Evolutionary conservation across 345 rosid species (phyloP), one percentile per base, ranked within the genome.

Genomic region (Salix brachista): DNA sequence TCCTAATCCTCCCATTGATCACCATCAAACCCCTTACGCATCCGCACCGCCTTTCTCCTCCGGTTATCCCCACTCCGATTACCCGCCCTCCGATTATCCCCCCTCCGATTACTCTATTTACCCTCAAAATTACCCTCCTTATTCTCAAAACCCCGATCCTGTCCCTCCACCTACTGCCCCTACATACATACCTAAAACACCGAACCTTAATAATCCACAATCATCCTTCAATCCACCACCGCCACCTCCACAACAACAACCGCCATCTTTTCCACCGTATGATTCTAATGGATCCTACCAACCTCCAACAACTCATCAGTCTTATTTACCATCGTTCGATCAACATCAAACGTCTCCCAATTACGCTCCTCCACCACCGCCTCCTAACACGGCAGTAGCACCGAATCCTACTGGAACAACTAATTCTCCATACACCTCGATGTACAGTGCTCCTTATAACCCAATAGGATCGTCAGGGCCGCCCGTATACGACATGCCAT

Each of bases 21-120:
- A 90, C 75, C 91, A 81, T 71, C 91, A 79, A 14, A 69, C 70
- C 36, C 65, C 91, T 6, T 90, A 87, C 87, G 98, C 99, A 1
- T 93, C 99, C 1, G 97, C 98, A 0, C 95, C 99, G 10, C 98
- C 98, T 4, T 90, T 85, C 80, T 62, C 80, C 52, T 67, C 91
- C 76, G 82, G 87, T 69, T 89, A 32, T 32, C 34, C 34, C 34
- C 34, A 32, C 0, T 32, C 34, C 34, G 34, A 32, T 32, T 34
- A 34, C 37, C 37, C 6, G 6, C 37, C 80, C 52, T 67, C 91
- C 76, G 82, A 87, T 67, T 89, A 86, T 82, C 26, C 86, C 1
- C 67, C 88, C 21, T 50, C 85, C n/a, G 97, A 94, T 80, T 88
- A 83, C 87, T 67, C 94, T 10, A 65, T n/a, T 25, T 87, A 86